A percentile compares a stretch with the other conserved stretches of the same genome.
Evolutionary conservation across 2,329 filamentous ascomycete species (phyloP).

Genomic region (Neocucurbitaria cava): DNA sequence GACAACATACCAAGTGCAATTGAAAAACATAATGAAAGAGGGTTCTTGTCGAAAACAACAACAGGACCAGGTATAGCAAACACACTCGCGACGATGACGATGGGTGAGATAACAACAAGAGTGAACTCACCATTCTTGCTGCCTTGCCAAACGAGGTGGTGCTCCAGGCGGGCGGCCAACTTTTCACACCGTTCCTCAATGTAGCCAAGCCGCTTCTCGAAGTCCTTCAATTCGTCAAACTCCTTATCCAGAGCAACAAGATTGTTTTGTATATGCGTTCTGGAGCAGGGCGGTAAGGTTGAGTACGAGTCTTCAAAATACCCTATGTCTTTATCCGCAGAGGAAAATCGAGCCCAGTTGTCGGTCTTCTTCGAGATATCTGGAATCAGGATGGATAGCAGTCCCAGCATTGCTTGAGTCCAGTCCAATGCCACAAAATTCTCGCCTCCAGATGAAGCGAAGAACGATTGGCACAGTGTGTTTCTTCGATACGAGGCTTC

Average conservation of each 20-base stretch:
- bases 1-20: neutral
- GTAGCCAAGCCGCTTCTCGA: neutral
- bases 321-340: neutral
- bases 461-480: neutral
- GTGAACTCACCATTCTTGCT: constrained; percentile 4
- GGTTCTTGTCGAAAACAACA: neutral
- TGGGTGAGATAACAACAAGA: constrained; percentile 5
- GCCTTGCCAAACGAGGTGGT: neutral
- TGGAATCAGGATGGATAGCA: neutral
- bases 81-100: constrained; percentile 8
- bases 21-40: neutral
- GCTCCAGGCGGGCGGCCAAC: neutral
- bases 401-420: neutral
- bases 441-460: too few relatives aligned
- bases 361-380: neutral
- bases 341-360: neutral
- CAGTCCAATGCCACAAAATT: neutral
- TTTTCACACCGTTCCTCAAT: constrained; percentile 3
- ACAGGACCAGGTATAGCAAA: constrained; percentile 7
- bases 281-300: neutral
- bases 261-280: neutral
- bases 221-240: neutral
- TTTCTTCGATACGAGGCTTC: neutral
- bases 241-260: neutral
- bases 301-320: neutral